Conservation (phyloP, 1,284 basidiomycete species). For the Phellopilus nigrolimitatus region DNA sequence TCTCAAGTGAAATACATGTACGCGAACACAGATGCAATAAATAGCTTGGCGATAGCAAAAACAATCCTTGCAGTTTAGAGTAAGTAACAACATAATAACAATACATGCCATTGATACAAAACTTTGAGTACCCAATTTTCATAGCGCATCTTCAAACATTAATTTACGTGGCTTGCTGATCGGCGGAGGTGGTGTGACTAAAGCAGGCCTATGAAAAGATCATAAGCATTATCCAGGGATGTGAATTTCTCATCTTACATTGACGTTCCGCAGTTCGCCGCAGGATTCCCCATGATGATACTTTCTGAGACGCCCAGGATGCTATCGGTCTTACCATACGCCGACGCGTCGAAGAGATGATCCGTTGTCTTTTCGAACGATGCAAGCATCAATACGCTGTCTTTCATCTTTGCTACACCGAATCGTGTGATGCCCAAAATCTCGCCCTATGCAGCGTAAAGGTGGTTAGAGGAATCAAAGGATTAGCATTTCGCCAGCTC, state of each 20-base stretch:
- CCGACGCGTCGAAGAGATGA: slow-evolving; percentile 96
- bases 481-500: slow-evolving; percentile 12
- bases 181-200: slow-evolving; percentile 49
- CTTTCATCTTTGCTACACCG: slow-evolving; percentile 99
- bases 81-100: slow-evolving; percentile 1
- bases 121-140: slow-evolving; percentile 23
- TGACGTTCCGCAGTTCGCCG: slow-evolving; percentile 91
- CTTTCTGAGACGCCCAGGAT: slow-evolving; percentile 98
- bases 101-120: not conserved
- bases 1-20: too few relatives aligned
- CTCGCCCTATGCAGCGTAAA: slow-evolving; percentile 65
- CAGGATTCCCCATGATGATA: slow-evolving; percentile 99
- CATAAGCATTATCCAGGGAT: slow-evolving; percentile 6
- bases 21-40: too few relatives aligned
- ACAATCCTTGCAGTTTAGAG: too few relatives aligned
- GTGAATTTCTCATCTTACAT: slow-evolving; percentile 52
- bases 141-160: slow-evolving; percentile 53
- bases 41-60: too few relatives aligned
- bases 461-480: not conserved
- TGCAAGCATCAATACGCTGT: slow-evolving; percentile 98
- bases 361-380: slow-evolving; percentile 99
- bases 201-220: slow-evolving; percentile 43
- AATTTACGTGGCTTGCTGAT: slow-evolving; percentile 50
- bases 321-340: slow-evolving; percentile 92
- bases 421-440: slow-evolving; percentile 98